phyloP scores from a whole-genome alignment of 495 filamentous ascomycete species.

The Aspergillus panamensis region DNA sequence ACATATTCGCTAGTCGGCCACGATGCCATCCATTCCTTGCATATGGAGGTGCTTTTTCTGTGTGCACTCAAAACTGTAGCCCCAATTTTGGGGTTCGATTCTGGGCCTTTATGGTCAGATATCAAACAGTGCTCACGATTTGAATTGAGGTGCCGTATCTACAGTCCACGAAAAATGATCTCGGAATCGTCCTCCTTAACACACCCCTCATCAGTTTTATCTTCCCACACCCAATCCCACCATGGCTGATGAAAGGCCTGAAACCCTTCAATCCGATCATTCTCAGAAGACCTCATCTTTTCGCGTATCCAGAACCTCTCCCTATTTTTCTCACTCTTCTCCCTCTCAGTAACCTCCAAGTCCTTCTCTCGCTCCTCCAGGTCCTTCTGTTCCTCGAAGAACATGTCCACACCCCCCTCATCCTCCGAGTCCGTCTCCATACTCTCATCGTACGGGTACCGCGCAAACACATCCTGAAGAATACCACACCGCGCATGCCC shows the following conservation, averaged over 20 bases:
- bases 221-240: constrained; percentile 33
- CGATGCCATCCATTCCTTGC: no score
- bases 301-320: constrained; percentile 5
- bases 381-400: constrained; percentile 15
- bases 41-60: no score
- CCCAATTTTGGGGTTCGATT: no score
- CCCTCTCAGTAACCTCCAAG: constrained; percentile 16
- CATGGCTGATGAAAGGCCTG: constrained; percentile 19
- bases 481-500: constrained; percentile 27
- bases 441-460: constrained; percentile 21
- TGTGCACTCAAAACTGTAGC: no score
- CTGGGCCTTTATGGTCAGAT: background rate
- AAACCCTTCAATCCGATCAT: constrained; percentile 19
- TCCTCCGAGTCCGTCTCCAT: constrained; percentile 9
- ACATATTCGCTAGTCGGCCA: no score
- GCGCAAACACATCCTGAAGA: constrained; percentile 25
- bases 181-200: constrained; percentile 9
- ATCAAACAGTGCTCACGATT: background rate
- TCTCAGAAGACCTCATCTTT: constrained; percentile 9
- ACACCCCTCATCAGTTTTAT: constrained; percentile 13
- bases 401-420: constrained; percentile 4
- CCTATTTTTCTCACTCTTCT: constrained; percentile 16
- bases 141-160: background rate
- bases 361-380: constrained; percentile 15
- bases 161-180: constrained; percentile 6